A percentile compares a stretch with the other conserved stretches of the same genome.
Evolutionary conservation across 495 filamentous ascomycete genomes (phyloP).

Genomic region (Neurospora sp.): DNA sequence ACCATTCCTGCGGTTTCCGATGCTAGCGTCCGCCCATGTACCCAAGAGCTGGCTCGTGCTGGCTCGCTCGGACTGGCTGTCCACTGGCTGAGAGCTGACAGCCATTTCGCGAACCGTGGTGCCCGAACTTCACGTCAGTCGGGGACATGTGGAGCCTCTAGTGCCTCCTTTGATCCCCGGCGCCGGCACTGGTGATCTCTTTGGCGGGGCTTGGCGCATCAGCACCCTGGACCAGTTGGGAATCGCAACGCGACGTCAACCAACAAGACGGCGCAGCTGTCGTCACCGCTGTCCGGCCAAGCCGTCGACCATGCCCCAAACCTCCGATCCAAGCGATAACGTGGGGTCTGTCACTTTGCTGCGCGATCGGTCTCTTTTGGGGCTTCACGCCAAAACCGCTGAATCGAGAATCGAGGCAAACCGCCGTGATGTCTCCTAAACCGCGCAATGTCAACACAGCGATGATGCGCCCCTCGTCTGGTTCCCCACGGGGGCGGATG

Average conservation of each 20-base stretch:
- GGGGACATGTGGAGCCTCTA: not conserved
- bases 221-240: not conserved
- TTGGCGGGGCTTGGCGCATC: not conserved
- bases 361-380: not conserved
- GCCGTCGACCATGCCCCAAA: not conserved
- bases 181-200: not conserved
- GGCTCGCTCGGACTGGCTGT: not conserved
- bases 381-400: not conserved
- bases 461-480: not conserved
- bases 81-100: not conserved
- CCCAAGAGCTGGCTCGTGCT: not conserved
- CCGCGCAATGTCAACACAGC: not conserved
- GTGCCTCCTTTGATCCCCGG: not conserved
- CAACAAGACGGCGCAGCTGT: not conserved
- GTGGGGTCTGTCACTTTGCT: not conserved
- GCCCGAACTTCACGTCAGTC: not conserved
- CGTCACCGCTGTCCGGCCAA: not conserved
- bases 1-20: slow-evolving; percentile 18
- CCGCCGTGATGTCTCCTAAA: not conserved
- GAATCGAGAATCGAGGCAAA: not conserved
- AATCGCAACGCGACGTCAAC: not conserved
- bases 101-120: not conserved
- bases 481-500: not conserved
- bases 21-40: slow-evolving; percentile 13
- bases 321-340: not conserved